A percentile compares a stretch with the other conserved stretches of the same genome.
These are phyloP conservation scores for Venturia carpophila DNA, from an alignment of 2,329 filamentous ascomycete species.

Conservation along the genomic window DNA sequence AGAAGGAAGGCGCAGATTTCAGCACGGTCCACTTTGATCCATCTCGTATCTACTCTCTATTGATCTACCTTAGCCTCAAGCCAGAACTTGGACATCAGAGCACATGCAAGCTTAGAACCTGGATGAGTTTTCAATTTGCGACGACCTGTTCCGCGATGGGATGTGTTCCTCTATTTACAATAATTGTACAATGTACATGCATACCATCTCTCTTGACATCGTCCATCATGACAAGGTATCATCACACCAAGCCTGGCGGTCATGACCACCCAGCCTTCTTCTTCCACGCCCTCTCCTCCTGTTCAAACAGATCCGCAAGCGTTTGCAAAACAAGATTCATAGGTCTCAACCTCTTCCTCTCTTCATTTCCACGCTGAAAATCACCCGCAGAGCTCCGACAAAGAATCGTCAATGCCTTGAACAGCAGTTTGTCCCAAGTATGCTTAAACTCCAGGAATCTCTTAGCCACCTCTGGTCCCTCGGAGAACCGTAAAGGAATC, in stretches of 20 bases:
- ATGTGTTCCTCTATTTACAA: background rate
- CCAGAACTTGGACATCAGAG: background rate
- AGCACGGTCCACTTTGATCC: background rate
- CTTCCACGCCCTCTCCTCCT: constrained; percentile 13
- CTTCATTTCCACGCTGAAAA: background rate
- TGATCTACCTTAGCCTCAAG: too few species aligned
- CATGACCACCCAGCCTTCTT: background rate
- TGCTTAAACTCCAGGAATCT: constrained; percentile 14
- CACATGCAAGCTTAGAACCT: too few species aligned
- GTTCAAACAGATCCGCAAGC: constrained; percentile 13
- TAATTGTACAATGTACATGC: background rate
- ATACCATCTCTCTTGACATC: background rate
- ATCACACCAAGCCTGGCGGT: background rate
- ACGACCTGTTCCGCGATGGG: background rate
- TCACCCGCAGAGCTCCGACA: constrained; percentile 1
- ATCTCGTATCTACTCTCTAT: too few species aligned
- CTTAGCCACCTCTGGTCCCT: background rate
- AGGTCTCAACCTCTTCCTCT: background rate
- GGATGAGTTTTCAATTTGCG: too few species aligned
- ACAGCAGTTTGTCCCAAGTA: constrained; percentile 10
- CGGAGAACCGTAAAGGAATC: constrained; percentile 13
- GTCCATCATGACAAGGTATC: background rate
- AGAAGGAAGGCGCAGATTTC: background rate
- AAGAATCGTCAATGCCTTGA: constrained; percentile 8
- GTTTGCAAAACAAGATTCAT: constrained; percentile 7